A percentile compares a stretch with the other conserved stretches of the same genome.
phyloP scores from a whole-genome alignment of 176 grass and related monocot genomes.

The Rhipidocladum racemiflorum region DNA sequence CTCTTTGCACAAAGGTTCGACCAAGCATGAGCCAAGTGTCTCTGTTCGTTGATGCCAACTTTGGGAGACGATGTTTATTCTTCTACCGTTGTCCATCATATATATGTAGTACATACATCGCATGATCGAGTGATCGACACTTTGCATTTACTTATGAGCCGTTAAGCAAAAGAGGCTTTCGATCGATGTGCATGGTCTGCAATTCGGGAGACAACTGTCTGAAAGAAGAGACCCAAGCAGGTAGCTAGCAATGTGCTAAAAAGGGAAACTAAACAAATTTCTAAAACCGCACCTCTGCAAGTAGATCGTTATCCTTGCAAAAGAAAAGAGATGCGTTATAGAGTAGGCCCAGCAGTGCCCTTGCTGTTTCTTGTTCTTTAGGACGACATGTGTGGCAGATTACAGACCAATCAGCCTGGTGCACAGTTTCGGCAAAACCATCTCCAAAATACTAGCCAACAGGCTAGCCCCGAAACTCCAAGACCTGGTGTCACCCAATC shows the following conservation, averaged over 20 bases:
- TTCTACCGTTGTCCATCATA: too few relatives aligned
- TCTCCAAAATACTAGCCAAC: too few relatives aligned
- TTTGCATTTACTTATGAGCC: neutral
- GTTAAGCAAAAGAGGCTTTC: neutral
- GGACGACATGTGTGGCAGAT: too few relatives aligned
- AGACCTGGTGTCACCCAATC: too few relatives aligned
- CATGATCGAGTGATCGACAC: neutral
- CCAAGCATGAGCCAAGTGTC: neutral
- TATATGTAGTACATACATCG: too few relatives aligned
- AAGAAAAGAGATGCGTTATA: neutral
- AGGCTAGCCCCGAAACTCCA: too few relatives aligned
- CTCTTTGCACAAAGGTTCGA: neutral
- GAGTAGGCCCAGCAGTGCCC: neutral
- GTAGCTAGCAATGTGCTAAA: neutral
- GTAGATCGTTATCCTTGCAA: neutral
- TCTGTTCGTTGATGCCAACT: neutral
- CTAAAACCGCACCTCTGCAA: neutral
- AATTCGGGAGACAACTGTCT: neutral
- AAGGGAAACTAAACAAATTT: neutral
- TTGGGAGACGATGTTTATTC: too few relatives aligned
- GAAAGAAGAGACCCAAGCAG: neutral
- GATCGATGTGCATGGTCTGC: neutral
- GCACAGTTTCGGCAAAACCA: too few relatives aligned
- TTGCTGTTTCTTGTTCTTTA: neutral
- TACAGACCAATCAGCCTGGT: too few relatives aligned